These are phyloP conservation scores for Plectosphaerella sp. DNA, from an alignment of 2,329 filamentous ascomycete species.

Conservation along the genomic window DNA sequence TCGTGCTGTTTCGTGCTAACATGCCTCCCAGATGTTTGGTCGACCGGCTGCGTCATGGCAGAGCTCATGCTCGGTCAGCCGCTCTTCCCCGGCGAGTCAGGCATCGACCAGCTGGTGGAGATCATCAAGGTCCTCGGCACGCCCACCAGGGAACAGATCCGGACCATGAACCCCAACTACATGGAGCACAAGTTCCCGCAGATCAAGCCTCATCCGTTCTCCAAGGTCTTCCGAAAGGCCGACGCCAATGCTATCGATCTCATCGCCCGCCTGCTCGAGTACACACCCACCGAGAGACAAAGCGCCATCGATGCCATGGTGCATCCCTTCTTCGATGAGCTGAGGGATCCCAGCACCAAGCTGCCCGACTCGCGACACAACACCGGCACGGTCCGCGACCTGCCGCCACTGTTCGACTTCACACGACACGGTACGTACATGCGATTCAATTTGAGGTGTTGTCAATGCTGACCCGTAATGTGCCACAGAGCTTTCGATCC, in stretches of 20 bases:
- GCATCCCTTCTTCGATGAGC: constrained; percentile 96
- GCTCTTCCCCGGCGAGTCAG: constrained; percentile 95
- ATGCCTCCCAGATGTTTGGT: constrained; percentile 82
- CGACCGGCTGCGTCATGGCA: constrained; percentile 98
- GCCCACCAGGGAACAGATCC: constrained; percentile 94
- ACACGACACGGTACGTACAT: constrained; percentile 75
- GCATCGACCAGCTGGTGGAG: constrained; percentile 96
- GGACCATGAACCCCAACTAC: constrained; percentile 99
- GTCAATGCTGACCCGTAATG: constrained; percentile 13
- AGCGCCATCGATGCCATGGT: constrained; percentile 95
- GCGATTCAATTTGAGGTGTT: constrained; percentile 9
- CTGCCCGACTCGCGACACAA: constrained; percentile 92
- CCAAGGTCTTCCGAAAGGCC: constrained; percentile 98
- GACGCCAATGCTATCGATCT: constrained; percentile 89
- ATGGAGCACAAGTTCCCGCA: constrained; percentile 99
- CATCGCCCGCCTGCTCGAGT: constrained; percentile 90
- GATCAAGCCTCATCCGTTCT: constrained; percentile 99
- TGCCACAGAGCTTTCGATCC: constrained; percentile 84
- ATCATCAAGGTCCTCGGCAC: constrained; percentile 99
- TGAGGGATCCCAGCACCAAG: constrained; percentile 85
- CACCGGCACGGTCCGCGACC: constrained; percentile 71
- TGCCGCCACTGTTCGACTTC: constrained; percentile 90
- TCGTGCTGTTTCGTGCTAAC: constrained; percentile 5
- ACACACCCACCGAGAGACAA: constrained; percentile 92
- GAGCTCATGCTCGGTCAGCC: constrained; percentile 98